Conservation (phyloP, 768 basidiomycete species). For the Boletus rex-veris region DNA sequence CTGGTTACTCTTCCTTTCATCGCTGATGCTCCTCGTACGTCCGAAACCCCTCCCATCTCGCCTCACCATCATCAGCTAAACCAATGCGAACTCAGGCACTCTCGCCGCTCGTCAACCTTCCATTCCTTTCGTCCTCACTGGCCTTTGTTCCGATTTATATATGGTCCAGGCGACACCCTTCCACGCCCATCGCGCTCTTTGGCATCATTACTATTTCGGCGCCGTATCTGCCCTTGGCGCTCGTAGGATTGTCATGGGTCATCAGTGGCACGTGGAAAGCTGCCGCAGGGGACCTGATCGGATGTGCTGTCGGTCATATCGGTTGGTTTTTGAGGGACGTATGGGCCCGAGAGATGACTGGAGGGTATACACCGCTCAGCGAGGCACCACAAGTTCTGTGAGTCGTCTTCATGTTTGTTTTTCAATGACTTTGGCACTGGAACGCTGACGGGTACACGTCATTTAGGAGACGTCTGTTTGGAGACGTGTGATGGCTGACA, state of each 20-base stretch:
- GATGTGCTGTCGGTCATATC: slow-evolving; percentile 84
- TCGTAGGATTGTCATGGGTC: slow-evolving; percentile 84
- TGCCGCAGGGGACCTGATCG: slow-evolving; percentile 76
- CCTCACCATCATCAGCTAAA: neutral
- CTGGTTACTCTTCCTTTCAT: slow-evolving; percentile 86
- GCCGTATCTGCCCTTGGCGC: slow-evolving; percentile 89
- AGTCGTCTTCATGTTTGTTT: slow-evolving; percentile 32
- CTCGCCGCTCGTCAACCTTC: slow-evolving; percentile 86
- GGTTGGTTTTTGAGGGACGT: slow-evolving; percentile 85
- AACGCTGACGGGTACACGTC: neutral
- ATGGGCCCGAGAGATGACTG: slow-evolving; percentile 84
- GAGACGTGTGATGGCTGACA: slow-evolving; percentile 39
- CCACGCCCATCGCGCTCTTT: slow-evolving; percentile 93
- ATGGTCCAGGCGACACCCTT: slow-evolving; percentile 93
- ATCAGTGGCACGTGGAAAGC: slow-evolving; percentile 82
- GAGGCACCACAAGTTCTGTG: slow-evolving; percentile 70
- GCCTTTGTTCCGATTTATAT: slow-evolving; percentile 96
- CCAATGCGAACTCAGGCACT: slow-evolving; percentile 45
- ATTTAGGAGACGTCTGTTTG: slow-evolving; percentile 62
- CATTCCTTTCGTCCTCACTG: slow-evolving; percentile 88
- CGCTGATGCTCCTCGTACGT: slow-evolving; percentile 79
- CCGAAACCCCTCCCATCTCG: neutral
- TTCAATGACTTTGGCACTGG: neutral
- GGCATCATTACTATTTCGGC: slow-evolving; percentile 93
- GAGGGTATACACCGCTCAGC: slow-evolving; percentile 66